Evolutionary conservation across 1,284 basidiomycete genomes (phyloP).

Genomic region (Sporisorium exsertum): DNA sequence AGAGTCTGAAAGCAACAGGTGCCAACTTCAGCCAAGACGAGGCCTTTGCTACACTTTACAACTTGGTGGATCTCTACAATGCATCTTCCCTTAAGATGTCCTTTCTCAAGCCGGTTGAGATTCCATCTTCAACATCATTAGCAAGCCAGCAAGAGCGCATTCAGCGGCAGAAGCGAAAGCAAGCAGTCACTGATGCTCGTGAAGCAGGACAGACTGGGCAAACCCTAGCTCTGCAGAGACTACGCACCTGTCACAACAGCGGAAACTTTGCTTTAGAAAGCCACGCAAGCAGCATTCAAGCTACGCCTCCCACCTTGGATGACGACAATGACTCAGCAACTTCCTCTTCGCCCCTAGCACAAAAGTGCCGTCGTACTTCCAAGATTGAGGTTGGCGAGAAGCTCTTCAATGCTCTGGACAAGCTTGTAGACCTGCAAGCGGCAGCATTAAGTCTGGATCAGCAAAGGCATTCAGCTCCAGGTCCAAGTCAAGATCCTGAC

Average conservation of each 20-base stretch:
- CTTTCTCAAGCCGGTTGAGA: constrained; percentile 7
- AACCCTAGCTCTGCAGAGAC: constrained; percentile 3
- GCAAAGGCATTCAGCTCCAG: not conserved
- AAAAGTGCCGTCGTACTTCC: not conserved
- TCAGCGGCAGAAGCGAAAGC: not conserved
- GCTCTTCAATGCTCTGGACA: constrained; percentile 1
- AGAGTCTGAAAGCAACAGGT: constrained; percentile 3
- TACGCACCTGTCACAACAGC: not conserved
- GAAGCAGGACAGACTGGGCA: constrained; percentile 6
- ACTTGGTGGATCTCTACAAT: constrained; percentile 7
- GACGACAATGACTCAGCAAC: not conserved
- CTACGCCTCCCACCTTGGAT: not conserved
- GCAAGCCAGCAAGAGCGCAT: not conserved
- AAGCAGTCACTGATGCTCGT: constrained; percentile 1
- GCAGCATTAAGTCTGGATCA: not conserved
- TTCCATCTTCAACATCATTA: not conserved
- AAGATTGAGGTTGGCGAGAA: constrained; percentile 2
- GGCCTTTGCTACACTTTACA: not conserved
- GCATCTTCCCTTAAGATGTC: not conserved
- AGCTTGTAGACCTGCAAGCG: constrained; percentile 5
- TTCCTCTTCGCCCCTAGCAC: not conserved
- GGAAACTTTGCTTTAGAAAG: not conserved
- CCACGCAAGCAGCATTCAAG: not conserved
- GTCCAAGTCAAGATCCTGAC: not conserved
- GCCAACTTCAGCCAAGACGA: constrained; percentile 6